A percentile compares a stretch with the other conserved stretches of the same genome.
Conservation (phyloP, 2,329 filamentous ascomycete species). For the Curvularia eragrostidis region DNA sequence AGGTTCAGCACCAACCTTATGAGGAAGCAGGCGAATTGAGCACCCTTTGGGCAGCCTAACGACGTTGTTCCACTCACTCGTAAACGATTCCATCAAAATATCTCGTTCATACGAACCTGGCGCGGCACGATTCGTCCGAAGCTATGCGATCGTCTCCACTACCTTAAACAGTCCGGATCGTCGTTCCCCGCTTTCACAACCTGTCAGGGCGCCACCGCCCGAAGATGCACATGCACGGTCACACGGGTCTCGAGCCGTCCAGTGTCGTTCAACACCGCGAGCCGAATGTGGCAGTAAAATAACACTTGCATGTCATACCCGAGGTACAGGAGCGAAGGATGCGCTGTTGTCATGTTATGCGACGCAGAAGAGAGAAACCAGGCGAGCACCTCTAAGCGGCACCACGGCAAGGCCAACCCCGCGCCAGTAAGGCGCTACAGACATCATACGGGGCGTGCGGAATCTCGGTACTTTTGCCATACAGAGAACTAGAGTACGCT, state of each 20-base stretch:
- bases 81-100: neutral
- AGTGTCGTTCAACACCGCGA: constrained; percentile 3
- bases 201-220: neutral
- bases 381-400: neutral
- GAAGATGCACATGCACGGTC: neutral
- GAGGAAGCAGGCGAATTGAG: neutral
- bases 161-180: constrained; percentile 8
- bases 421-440: neutral
- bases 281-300: neutral
- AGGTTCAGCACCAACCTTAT: neutral
- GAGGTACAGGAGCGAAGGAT: constrained; percentile 13
- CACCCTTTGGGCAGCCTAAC: neutral
- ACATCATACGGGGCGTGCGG: neutral
- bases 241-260: neutral
- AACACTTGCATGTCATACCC: constrained; percentile 10
- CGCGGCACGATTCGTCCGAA: neutral
- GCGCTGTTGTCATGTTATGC: neutral
- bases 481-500: constrained; percentile 2
- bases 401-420: neutral
- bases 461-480: constrained; percentile 9
- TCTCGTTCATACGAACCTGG: neutral
- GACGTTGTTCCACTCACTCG: neutral
- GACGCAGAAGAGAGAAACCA: neutral
- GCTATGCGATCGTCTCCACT: constrained; percentile 5
- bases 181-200: constrained; percentile 24